Evolutionary conservation across 129 eudicot species (phyloP).

Genomic region (Helichrysum umbraculigerum): DNA sequence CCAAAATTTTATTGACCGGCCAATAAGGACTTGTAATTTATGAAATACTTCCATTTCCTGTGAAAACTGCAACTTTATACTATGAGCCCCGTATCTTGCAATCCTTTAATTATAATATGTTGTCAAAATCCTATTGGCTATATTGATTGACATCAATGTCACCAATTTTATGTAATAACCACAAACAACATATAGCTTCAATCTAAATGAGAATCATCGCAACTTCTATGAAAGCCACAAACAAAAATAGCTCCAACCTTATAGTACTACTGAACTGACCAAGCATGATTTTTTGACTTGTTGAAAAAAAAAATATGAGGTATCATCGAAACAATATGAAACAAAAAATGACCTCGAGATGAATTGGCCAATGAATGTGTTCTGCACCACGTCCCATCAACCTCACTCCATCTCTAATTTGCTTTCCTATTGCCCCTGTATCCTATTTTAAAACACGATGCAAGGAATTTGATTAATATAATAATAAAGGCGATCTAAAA

Average conservation of each 20-base stretch:
- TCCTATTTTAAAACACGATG: constrained; percentile 49
- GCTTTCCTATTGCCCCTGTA: constrained; percentile 93
- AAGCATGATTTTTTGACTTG: background rate
- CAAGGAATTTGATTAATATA: background rate
- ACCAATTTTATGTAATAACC: background rate
- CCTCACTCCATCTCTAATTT: constrained; percentile 87
- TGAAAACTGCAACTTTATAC: background rate
- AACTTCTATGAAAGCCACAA: background rate
- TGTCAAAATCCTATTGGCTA: background rate
- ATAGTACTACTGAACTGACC: background rate
- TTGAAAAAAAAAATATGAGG: background rate
- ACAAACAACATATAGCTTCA: background rate
- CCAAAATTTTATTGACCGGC: background rate
- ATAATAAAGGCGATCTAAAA: background rate
- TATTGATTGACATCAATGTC: background rate
- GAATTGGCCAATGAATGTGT: constrained; percentile 87
- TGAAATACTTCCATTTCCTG: background rate
- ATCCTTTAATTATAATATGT: background rate
- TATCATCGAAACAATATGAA: background rate
- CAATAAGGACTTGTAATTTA: background rate
- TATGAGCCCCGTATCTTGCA: background rate
- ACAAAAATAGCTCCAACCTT: background rate
- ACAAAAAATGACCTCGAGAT: constrained; percentile 66
- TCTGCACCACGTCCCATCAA: constrained; percentile 97
- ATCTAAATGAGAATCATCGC: background rate